Evolutionary conservation across 2,329 filamentous ascomycete species (phyloP), one percentile per base, ranked within the genome.

Genomic region (Phaeosphaeria sp.): DNA sequence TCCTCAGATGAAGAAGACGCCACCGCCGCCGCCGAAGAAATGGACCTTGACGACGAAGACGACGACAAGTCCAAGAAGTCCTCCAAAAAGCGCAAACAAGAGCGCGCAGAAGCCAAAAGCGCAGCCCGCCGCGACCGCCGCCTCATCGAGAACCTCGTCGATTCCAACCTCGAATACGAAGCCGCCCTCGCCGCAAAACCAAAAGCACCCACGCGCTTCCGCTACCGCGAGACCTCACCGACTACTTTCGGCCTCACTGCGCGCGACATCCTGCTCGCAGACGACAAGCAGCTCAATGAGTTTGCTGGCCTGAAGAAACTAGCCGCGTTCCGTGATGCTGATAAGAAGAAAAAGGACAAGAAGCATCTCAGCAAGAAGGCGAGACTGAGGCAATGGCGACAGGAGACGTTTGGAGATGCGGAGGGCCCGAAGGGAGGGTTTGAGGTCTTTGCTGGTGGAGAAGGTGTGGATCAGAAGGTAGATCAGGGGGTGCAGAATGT

Each of bases 291-390:
- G 53, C 86, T 99, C 64, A 99, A 99, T 77, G 85, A 93, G 64
- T 99, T 90, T 73, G 94, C 90, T 5, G 94, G 95, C 6, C 82
- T 99, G 71, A 99, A 99, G 85, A 98, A 97, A 81, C 86, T 97
- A 58, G 93, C 94, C 4, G 84, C 91, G 5, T 99, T 95, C 82
- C 86, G 95, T 55, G 93, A 97, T 74, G 82, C 84, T 2, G 91
- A 93, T 69, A 95, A 96, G 85, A 98, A 98, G 84, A 84, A 86
- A 66, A 91, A 89, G 70, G 95, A 99, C 74, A 88, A 89, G 80
- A 97, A 96, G 83, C 86, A 87, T 68, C 84, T 98, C 27, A 91
- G 92, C 64, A 99, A 98, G 86, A 98, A 98, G 81, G 92, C 91
- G 7, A 85, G 94, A 20, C 82, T 99, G 59, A 84, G 93, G 72